Conservation (phyloP, 352 stramenopile genomes). For the Thraustotheca clavata region DNA sequence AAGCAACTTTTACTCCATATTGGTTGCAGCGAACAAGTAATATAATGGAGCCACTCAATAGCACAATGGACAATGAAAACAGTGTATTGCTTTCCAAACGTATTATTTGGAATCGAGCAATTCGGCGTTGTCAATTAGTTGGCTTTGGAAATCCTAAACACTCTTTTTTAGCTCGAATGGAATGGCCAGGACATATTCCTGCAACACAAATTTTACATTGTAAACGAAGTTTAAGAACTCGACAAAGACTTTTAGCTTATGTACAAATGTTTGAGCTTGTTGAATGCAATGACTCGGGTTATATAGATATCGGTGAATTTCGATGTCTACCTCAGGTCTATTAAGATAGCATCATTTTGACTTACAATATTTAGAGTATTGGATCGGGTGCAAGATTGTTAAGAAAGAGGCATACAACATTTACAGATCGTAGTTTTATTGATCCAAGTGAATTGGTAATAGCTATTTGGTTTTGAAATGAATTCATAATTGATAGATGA, state of each 20-base stretch:
- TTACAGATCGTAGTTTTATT: no score
- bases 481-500: no score
- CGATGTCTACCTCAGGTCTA: slow-evolving; percentile 13
- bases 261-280: slow-evolving; percentile 14
- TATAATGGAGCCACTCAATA: neutral
- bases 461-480: no score
- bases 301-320: slow-evolving; percentile 21
- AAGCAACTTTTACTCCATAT: neutral
- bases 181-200: slow-evolving; percentile 2
- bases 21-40: slow-evolving; percentile 5
- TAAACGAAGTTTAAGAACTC: slow-evolving; percentile 3
- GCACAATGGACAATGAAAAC: neutral
- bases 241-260: neutral
- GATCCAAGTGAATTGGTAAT: no score
- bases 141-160: neutral
- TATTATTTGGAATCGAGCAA: slow-evolving; percentile 15
- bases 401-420: no score
- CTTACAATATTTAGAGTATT: no score
- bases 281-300: slow-evolving; percentile 13
- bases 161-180: neutral
- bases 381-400: no score
- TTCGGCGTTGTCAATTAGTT: slow-evolving; percentile 11
- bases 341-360: no score
- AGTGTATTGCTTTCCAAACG: neutral
- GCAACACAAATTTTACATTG: neutral